Evolutionary conservation across 176 grass and related monocot genomes (phyloP).

Genomic region (Cenchrus americanus): DNA sequence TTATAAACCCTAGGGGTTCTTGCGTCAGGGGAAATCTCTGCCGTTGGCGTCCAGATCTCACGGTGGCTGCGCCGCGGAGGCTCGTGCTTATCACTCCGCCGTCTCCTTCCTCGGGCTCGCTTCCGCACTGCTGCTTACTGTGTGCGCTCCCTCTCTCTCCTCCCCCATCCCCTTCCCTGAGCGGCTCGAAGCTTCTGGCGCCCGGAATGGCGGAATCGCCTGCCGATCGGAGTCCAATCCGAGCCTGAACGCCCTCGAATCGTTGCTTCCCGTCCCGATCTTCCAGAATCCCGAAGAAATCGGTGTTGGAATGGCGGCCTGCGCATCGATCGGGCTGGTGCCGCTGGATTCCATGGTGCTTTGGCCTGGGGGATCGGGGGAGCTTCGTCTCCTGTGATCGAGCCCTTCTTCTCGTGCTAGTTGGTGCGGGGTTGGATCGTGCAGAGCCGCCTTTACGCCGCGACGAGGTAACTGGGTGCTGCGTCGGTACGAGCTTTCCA

Average conservation of each 20-base stretch:
- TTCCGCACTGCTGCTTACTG: conserved; percentile 50
- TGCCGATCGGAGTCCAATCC: conserved; percentile 55
- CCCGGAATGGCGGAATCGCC: conserved; percentile 70
- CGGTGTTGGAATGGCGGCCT: conserved; percentile 36
- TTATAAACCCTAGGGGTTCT: conserved; percentile 83
- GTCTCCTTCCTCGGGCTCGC: conserved; percentile 53
- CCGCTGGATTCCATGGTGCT: conserved; percentile 34
- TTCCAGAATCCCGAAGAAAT: conserved; percentile 44
- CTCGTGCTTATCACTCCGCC: conserved; percentile 72
- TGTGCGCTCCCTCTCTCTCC: conserved; percentile 28
- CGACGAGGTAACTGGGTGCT: conserved; percentile 29
- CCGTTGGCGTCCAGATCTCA: conserved; percentile 42
- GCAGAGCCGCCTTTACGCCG: conserved; percentile 35
- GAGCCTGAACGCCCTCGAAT: conserved; percentile 20
- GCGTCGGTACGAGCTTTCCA: conserved; percentile 23
- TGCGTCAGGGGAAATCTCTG: conserved; percentile 37
- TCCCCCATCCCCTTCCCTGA: conserved; percentile 7
- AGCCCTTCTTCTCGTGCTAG: conserved; percentile 13
- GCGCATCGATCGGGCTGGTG: conserved; percentile 44
- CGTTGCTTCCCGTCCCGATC: conserved; percentile 55
- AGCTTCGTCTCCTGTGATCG: not conserved
- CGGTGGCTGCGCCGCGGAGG: conserved; percentile 23
- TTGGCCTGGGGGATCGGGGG: conserved; percentile 26
- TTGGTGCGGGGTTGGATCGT: conserved; percentile 17
- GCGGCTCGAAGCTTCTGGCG: conserved; percentile 40